Evolutionary conservation across 1,139 yeast species (phyloP), one percentile per base, ranked within the genome.

Genomic region (Dujonia santamariae): DNA sequence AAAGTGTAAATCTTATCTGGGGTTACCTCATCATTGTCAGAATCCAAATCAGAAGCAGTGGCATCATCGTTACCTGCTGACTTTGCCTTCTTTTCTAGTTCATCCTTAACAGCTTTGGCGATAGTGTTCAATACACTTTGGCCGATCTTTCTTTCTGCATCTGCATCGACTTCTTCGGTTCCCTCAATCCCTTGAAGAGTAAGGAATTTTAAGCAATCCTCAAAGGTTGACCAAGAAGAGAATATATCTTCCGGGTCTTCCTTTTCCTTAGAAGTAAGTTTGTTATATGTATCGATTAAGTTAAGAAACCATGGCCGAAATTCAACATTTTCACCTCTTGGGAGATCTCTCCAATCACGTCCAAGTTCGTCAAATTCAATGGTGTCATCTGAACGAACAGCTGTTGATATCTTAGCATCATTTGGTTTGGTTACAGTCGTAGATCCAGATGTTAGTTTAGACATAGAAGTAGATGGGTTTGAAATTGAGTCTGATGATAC

Each of bases 281-380:
- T 29, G 7, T 51, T 48, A 35, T 45, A 53, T 25, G 43, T 39
- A 1, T 42, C 38, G 14, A 50, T 40, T 18, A 44, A 37, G 4
- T 46, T 42, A 8, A 54, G 24, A 48, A 64, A 48, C 44, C 51
- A 37, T 38, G 34, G 37, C 17, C 41, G 42, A 23, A 43, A 55
- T 9, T 46, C 34, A 3, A 53, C 53, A 47, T 81, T 81, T 2
- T 58, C 61, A 2, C 77, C 85, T 31, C 86, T 57, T 1, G 85
- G 83, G 4, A 78, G 63, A 53, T 80, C 88, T 44, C 85, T 61
- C 85, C 87, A 80, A 51, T 80, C 88, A 30, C 75, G 61, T 0
- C 85, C 85, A 33, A 63, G 52, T 23, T 72, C 74, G 48, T 78
- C 85, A 50, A 75, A 73, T 32, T 74, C 78, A 21, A 72, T 50